Conservation (phyloP, 495 filamentous ascomycete species). For the Lasiosphaeria hispida region DNA sequence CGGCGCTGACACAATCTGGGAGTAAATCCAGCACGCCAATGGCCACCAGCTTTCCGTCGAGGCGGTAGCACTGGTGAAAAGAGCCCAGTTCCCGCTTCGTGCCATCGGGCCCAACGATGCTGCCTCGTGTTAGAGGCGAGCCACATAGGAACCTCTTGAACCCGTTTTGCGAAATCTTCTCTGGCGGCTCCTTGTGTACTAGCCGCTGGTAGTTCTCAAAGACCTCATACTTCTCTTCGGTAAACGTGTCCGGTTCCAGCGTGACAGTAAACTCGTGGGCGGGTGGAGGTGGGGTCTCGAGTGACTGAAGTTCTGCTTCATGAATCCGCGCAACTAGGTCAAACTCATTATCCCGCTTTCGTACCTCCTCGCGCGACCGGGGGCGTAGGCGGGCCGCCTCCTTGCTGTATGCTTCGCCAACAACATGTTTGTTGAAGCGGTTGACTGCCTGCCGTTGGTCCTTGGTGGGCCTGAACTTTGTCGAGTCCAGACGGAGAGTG, state of each 20-base stretch:
- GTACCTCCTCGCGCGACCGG: conserved; percentile 75
- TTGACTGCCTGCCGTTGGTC: conserved; percentile 87
- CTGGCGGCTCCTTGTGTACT: conserved; percentile 72
- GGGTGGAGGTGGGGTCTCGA: conserved; percentile 61
- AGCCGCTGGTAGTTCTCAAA: conserved; percentile 83
- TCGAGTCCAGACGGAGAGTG: conserved; percentile 78
- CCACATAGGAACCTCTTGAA: conserved; percentile 83
- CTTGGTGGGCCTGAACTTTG: conserved; percentile 65
- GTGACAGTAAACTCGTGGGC: conserved; percentile 76
- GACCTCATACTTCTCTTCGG: conserved; percentile 81
- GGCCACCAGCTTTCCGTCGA: conserved; percentile 85
- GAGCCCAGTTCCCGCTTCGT: conserved; percentile 67
- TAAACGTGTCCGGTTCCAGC: conserved; percentile 75
- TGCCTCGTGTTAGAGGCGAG: conserved; percentile 65
- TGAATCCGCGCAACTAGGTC: conserved; percentile 72
- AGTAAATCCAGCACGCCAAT: conserved; percentile 86
- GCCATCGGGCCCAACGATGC: conserved; percentile 41
- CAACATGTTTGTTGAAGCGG: conserved; percentile 82
- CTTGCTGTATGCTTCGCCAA: conserved; percentile 74
- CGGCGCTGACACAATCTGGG: conserved; percentile 83
- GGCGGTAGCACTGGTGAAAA: conserved; percentile 92
- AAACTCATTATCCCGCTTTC: conserved; percentile 68
- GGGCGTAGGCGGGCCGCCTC: conserved; percentile 73
- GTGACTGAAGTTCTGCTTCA: conserved; percentile 55
- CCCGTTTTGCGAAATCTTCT: conserved; percentile 62